These are phyloP conservation scores for Eutrema japonicum DNA, from an alignment of 345 rosid genomes.

Conservation along the genomic window DNA sequence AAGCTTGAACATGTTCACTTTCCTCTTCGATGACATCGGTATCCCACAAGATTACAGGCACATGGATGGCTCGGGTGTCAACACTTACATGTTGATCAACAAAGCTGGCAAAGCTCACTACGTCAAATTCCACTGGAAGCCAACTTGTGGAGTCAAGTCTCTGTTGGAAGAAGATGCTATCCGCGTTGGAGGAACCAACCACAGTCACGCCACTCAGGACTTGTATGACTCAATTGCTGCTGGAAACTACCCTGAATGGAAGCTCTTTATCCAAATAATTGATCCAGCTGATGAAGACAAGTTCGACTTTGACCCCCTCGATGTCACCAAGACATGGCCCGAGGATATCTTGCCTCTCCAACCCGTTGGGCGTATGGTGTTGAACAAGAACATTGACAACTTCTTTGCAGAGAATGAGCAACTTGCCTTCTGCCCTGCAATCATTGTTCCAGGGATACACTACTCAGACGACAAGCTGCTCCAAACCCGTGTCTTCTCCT, in stretches of 20 bases:
- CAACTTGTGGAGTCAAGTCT: slow-evolving; percentile 92
- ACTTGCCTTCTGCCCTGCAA: slow-evolving; percentile 91
- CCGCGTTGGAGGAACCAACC: slow-evolving; percentile 88
- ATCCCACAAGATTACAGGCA: slow-evolving; percentile 92
- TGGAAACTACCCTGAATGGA: slow-evolving; percentile 98
- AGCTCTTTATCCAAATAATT: slow-evolving; percentile 77
- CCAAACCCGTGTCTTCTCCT: slow-evolving; percentile 88
- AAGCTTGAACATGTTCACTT: slow-evolving; percentile 83
- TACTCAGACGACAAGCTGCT: slow-evolving; percentile 92
- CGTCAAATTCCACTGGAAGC: slow-evolving; percentile 96
- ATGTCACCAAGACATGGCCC: slow-evolving; percentile 98
- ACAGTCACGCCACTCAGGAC: slow-evolving; percentile 97
- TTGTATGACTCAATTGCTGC: slow-evolving; percentile 90
- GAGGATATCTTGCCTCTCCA: slow-evolving; percentile 94
- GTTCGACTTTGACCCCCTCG: slow-evolving; percentile 93
- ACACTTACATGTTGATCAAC: slow-evolving; percentile 85
- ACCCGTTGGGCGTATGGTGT: slow-evolving; percentile 94
- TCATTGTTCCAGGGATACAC: slow-evolving; percentile 89
- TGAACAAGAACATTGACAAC: slow-evolving; percentile 96
- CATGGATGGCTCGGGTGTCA: slow-evolving; percentile 94
- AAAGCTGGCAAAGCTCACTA: slow-evolving; percentile 81
- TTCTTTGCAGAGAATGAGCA: slow-evolving; percentile 97
- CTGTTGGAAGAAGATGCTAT: slow-evolving; percentile 88
- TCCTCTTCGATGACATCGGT: slow-evolving; percentile 90
- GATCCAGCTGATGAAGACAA: slow-evolving; percentile 87